Evolutionary conservation across 2,329 filamentous ascomycete genomes (phyloP), one percentile per base, ranked within the genome.

Genomic region (Fusarium sp.): DNA sequence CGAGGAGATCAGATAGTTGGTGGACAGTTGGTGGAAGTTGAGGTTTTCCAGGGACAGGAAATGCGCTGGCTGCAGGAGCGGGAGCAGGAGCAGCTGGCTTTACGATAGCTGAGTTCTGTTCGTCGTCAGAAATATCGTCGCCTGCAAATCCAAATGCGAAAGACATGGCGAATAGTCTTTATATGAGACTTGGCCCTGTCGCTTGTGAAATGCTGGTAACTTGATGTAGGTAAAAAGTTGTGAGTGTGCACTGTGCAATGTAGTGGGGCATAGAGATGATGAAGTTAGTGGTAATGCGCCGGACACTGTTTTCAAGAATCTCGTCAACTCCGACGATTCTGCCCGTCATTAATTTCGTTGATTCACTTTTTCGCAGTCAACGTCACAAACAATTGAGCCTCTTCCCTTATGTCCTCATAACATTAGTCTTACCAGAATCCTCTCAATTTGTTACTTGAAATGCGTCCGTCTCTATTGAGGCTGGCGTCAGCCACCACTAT

Each of bases 111-210:
- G 73, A 70, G 30, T 75, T 74, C 31, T 76, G 76, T 58, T 80
- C 78, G 31, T 78, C 78, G 34, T 82, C 80, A 31, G 82, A 82
- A 82, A 90, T 91, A 71, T 91, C 88, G 62, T 90, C 88, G 33
- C 88, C 88, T 16, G 83, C 81, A 73, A 90, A 90, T 18, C 83
- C 84, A 72, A 91, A 91, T 41, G 86, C 86, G 74, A 89, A 89
- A 6, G 85, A 80, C 83, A 82, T 82, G 57, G 33, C 40, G 54
- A 45, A 31, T 33, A 34, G 42, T 57, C 30, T 44, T 51, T 52
- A 37, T 31, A 46, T 36, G 47, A 51, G 33, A 18, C 23, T 51
- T 20, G 26, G 30, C 47, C 38, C n/a, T 50, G 18, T 26, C 15
- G 26, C 31, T 49, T 36, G 46, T 51, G 31, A 50, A 51, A 15